These are phyloP conservation scores for Candida chauliodis DNA, from an alignment of 805 yeast species.

Conservation along the genomic window DNA sequence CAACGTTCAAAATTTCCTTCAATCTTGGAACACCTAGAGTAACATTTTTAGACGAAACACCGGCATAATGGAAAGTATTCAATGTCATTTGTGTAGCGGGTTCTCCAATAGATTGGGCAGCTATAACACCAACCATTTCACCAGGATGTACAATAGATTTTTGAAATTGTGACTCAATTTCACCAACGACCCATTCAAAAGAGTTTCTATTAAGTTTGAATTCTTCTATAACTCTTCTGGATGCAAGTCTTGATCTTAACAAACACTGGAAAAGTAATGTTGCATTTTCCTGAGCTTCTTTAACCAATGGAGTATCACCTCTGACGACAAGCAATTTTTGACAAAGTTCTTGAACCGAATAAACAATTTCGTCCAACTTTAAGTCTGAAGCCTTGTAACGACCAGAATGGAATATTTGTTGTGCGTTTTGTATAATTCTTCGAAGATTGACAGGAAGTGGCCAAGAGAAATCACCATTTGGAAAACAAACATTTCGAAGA, in stretches of 20 bases:
- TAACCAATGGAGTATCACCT: constrained; percentile 68
- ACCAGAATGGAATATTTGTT: constrained; percentile 93
- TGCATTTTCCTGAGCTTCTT: constrained; percentile 91
- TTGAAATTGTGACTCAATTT: constrained; percentile 89
- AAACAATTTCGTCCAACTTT: constrained; percentile 75
- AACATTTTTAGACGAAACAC: constrained; percentile 94
- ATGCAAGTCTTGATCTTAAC: constrained; percentile 85
- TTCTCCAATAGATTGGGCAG: constrained; percentile 97
- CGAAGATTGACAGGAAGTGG: constrained; percentile 96
- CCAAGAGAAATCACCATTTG: constrained; percentile 94
- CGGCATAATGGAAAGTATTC: constrained; percentile 97
- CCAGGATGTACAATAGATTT: constrained; percentile 92
- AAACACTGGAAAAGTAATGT: constrained; percentile 86
- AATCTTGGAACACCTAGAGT: constrained; percentile 97
- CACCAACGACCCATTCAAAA: constrained; percentile 94
- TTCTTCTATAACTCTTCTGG: constrained; percentile 90
- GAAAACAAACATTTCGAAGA: constrained; percentile 76
- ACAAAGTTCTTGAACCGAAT: constrained; percentile 66
- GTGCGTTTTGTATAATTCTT: constrained; percentile 95
- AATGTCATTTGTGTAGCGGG: constrained; percentile 98
- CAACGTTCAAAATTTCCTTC: constrained; percentile 96
- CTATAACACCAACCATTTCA: constrained; percentile 97
- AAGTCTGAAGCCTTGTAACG: constrained; percentile 87
- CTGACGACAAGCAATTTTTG: constrained; percentile 71
- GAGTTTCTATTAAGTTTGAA: constrained; percentile 79